phyloP scores from a whole-genome alignment of 495 filamentous ascomycete genomes.

The Tuber calosporum region DNA sequence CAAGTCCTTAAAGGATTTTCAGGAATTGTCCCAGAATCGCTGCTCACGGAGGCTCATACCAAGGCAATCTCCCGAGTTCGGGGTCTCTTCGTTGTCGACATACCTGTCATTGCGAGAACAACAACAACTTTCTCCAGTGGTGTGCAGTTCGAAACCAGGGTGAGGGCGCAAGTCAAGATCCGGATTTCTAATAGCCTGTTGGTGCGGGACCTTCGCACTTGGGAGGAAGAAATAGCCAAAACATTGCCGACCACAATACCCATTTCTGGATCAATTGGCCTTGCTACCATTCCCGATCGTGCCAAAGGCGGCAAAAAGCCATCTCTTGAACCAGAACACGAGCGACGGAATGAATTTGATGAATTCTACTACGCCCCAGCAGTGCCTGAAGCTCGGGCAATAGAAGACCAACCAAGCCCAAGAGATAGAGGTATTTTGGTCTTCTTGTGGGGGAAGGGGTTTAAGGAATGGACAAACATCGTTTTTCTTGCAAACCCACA shows the following conservation, averaged over 20 bases:
- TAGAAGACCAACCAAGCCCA: background rate
- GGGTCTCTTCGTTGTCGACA: background rate
- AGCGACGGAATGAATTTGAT: background rate
- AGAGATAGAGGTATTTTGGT: background rate
- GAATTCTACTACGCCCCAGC: background rate
- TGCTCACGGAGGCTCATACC: background rate
- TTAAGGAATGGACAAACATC: background rate
- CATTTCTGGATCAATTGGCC: background rate
- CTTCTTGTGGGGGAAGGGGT: background rate
- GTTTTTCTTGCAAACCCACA: background rate
- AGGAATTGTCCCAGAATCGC: slow-evolving; percentile 1
- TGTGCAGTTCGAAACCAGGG: slow-evolving; percentile 17
- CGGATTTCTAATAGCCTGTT: slow-evolving; percentile 1
- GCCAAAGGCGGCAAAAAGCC: background rate
- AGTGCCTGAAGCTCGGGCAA: background rate
- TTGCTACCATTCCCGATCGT: background rate
- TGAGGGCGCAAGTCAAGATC: slow-evolving; percentile 20
- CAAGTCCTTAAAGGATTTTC: background rate
- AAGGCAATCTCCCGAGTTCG: background rate
- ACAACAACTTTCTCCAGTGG: slow-evolving; percentile 15
- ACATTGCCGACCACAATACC: background rate
- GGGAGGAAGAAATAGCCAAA: background rate
- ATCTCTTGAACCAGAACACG: background rate
- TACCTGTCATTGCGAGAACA: slow-evolving; percentile 15
- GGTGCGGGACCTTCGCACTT: background rate